These are phyloP conservation scores for Candida freyschussii DNA, from an alignment of 1,139 yeast genomes.

Conservation along the genomic window DNA sequence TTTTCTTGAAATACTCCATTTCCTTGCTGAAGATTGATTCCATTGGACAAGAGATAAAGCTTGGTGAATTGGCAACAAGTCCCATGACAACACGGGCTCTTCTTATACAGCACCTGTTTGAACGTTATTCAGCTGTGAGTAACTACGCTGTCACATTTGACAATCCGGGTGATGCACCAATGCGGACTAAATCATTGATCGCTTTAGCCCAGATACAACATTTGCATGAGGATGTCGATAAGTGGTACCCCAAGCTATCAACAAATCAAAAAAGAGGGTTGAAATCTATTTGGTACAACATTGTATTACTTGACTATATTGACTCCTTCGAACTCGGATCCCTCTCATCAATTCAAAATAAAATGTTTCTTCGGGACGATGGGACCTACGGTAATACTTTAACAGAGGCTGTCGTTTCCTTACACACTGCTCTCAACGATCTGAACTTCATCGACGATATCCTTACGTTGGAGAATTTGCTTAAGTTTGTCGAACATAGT, in stretches of 20 bases:
- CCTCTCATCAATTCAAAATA: slow-evolving; percentile 2
- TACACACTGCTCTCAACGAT: slow-evolving; percentile 6
- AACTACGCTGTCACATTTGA: slow-evolving; percentile 4
- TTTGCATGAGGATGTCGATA: slow-evolving; percentile 9
- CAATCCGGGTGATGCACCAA: neutral
- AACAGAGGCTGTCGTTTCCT: neutral
- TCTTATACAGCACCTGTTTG: slow-evolving; percentile 4
- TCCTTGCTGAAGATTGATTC: slow-evolving; percentile 4
- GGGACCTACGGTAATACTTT: slow-evolving; percentile 1
- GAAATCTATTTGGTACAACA: slow-evolving; percentile 9
- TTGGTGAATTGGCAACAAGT: slow-evolving; percentile 3
- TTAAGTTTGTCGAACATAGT: slow-evolving; percentile 4
- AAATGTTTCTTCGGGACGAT: slow-evolving; percentile 2
- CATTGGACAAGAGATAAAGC: slow-evolving; percentile 6
- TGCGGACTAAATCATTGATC: slow-evolving; percentile 5
- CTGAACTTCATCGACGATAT: slow-evolving; percentile 8
- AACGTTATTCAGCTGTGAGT: slow-evolving; percentile 7
- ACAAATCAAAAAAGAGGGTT: slow-evolving; percentile 2
- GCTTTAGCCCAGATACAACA: slow-evolving; percentile 9
- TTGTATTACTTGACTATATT: slow-evolving; percentile 6
- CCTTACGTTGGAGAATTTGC: slow-evolving; percentile 2
- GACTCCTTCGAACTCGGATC: slow-evolving; percentile 7
- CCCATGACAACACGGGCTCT: slow-evolving; percentile 4
- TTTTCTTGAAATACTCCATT: slow-evolving; percentile 4
- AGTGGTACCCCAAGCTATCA: slow-evolving; percentile 4